phyloP scores from a whole-genome alignment of 345 rosid genomes.

The Heritiera fomes region DNA sequence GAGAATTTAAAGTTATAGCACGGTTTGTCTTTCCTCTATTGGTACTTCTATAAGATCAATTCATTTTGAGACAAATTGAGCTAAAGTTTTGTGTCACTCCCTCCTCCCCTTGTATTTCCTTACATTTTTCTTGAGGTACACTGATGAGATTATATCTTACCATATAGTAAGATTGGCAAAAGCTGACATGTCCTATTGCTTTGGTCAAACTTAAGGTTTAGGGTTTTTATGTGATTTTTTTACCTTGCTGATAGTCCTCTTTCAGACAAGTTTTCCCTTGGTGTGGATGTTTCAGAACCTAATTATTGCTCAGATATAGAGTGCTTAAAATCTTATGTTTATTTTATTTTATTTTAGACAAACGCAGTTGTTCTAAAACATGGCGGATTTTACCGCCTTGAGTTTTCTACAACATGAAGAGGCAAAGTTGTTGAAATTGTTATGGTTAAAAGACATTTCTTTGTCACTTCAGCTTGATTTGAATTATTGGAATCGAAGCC shows the following conservation, averaged over 20 bases:
- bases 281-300: neutral
- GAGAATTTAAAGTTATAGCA: neutral
- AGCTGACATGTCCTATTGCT: neutral
- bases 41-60: neutral
- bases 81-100: neutral
- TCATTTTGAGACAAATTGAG: neutral
- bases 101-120: no score
- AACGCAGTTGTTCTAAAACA: neutral
- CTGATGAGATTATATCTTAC: neutral
- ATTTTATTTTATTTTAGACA: neutral
- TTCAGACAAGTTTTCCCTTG: neutral
- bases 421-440: neutral
- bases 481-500: neutral
- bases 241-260: neutral
- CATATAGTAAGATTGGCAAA: neutral
- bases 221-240: neutral
- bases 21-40: neutral
- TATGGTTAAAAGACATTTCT: neutral
- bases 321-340: neutral
- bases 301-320: neutral
- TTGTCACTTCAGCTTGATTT: neutral
- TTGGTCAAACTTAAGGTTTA: neutral
- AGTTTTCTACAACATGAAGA: neutral
- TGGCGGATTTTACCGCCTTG: neutral
- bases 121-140: neutral